Percentiles rank a stretch among this genome's conserved stretches.
Conservation (phyloP, 2,329 filamentous ascomycete species). For the Aspergillaceae sp. region DNA sequence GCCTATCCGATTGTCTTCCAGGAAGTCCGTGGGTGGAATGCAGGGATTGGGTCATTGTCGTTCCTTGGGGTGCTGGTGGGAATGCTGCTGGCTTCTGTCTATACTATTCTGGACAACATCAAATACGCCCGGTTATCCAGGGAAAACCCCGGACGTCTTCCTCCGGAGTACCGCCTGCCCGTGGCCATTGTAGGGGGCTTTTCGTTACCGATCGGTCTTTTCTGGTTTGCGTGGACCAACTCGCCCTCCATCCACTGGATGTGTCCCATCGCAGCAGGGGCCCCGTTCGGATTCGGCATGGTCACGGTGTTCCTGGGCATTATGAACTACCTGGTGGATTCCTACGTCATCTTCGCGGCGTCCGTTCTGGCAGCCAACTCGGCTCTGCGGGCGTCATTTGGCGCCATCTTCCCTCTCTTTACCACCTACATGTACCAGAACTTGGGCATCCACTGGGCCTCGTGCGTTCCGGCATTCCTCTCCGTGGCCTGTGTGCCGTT, state of each 20-base stretch:
- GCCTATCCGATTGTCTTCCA: constrained; percentile 41
- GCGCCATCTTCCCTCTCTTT: constrained; percentile 40
- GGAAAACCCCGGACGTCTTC: constrained; percentile 18
- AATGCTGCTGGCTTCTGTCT: constrained; percentile 28
- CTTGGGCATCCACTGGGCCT: constrained; percentile 41
- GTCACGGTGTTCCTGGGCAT: constrained; percentile 32
- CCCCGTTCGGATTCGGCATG: constrained; percentile 34
- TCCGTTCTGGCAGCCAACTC: constrained; percentile 35
- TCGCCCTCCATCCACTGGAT: constrained; percentile 35
- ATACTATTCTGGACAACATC: constrained; percentile 29
- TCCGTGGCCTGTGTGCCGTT: constrained; percentile 34
- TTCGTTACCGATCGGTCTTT: constrained; percentile 46
- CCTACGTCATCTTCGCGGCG: constrained; percentile 34
- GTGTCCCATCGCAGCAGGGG: constrained; percentile 26
- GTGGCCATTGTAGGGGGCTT: constrained; percentile 42
- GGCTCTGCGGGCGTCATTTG: constrained; percentile 37
- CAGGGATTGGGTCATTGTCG: constrained; percentile 39
- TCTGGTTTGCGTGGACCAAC: constrained; percentile 54
- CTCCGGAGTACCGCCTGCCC: constrained; percentile 49
- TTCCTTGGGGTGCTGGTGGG: constrained; percentile 40
- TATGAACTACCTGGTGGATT: constrained; percentile 37
- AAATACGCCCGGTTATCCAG: constrained; percentile 20
- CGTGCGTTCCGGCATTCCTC: constrained; percentile 37
- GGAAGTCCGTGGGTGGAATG: constrained; percentile 35
- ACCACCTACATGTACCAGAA: constrained; percentile 37